Evolutionary conservation across 148 eudicot species (phyloP), one percentile per base, ranked within the genome.

Genomic region (Camellia lanceoleosa): DNA sequence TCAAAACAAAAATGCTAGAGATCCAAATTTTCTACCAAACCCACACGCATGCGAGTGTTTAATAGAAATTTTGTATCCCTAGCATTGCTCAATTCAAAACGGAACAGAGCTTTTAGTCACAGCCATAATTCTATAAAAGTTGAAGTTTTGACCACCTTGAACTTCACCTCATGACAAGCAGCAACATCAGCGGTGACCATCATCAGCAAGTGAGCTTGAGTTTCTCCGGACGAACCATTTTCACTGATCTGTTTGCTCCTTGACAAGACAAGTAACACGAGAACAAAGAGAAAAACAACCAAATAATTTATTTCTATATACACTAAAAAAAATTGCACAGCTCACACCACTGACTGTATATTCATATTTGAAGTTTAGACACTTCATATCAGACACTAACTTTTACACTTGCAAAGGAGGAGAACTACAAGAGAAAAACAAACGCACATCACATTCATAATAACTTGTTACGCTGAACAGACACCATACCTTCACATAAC

Each of bases 401-500:
- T 19, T 68, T 67, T 68, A 78, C 80, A 78, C 63, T 68, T 67
- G 80, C 30, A 52, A 23, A 76, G 71, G 60, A 76, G 71, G 60
- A 46, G 3, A 44, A 60, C 49, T 43, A 19, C 16, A 9, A 71
- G 51, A 19, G 23, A 18, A 60, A 76, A 41, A 20, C n/a, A 12
- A 78, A 64, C 73, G 64, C 42, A 68, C 11, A n/a, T 42, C 9
- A 18, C 47, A 64, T 55, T 54, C 63, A 23, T n/a, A 14, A 7
- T 68, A 67, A 78, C 54, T 78, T 54, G 8, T 16, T n/a, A 41
- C 47, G n/a, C 38, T 41, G 30, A 10, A 6, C 18, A 9, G 38
- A 43, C 7, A 44, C 52, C 78, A 52, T 20, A 14, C 68, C 73
- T 78, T 91, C 92, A 95, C 97, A 95, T 95, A 10, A 95, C 91